Evolutionary conservation across 805 yeast genomes (phyloP).

Genomic region (Candida koratica): DNA sequence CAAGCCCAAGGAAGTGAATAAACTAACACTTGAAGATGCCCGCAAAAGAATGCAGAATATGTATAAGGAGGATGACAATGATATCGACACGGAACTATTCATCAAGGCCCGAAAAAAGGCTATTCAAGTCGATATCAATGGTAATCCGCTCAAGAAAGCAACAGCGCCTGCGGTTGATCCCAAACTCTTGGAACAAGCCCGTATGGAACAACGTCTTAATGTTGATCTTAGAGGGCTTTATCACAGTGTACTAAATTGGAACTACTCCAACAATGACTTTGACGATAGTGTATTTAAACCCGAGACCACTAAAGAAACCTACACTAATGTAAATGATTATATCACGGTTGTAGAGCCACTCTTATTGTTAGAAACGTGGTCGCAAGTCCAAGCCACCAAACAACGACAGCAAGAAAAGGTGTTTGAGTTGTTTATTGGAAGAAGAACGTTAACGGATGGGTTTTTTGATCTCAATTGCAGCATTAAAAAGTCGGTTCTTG

Average conservation of each 20-base stretch:
- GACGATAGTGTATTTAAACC: constrained; percentile 33
- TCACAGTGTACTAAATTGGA: constrained; percentile 68
- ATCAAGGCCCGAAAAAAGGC: constrained; percentile 26
- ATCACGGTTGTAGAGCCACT: constrained; percentile 71
- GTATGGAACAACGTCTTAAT: constrained; percentile 74
- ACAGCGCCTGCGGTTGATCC: constrained; percentile 29
- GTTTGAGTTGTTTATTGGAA: constrained; percentile 67
- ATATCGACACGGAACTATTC: constrained; percentile 31
- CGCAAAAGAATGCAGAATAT: constrained; percentile 17
- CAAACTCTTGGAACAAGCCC: constrained; percentile 57
- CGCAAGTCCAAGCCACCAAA: constrained; percentile 71
- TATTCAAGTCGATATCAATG: constrained; percentile 43
- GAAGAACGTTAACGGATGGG: constrained; percentile 76
- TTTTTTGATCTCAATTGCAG: constrained; percentile 86
- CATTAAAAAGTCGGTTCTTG: constrained; percentile 48
- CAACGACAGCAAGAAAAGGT: constrained; percentile 58
- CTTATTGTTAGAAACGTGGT: constrained; percentile 89
- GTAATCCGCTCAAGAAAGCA: constrained; percentile 29
- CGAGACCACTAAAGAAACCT: constrained; percentile 41
- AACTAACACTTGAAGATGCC: constrained; percentile 34
- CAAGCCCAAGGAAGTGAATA: constrained; percentile 12
- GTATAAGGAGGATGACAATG: constrained; percentile 15
- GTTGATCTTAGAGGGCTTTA: constrained; percentile 78
- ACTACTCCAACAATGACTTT: constrained; percentile 64
- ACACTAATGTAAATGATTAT: constrained; percentile 61